Percentiles rank a stretch among this genome's conserved stretches.
Conservation (phyloP, 805 yeast species). For the Candida taoyuanica region DNA sequence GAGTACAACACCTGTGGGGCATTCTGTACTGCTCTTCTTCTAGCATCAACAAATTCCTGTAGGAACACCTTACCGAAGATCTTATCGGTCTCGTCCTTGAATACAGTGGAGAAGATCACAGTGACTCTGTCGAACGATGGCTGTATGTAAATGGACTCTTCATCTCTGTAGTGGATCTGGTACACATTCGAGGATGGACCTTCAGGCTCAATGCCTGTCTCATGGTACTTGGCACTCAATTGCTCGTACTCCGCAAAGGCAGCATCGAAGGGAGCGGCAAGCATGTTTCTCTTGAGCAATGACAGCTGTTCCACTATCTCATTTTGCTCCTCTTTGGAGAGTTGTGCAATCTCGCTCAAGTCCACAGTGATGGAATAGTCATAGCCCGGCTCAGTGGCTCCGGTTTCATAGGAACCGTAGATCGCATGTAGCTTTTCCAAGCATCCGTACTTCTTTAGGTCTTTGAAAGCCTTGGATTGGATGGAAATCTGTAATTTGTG, state of each 20-base stretch:
- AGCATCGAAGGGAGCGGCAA: slow-evolving; percentile 88
- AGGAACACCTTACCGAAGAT: slow-evolving; percentile 83
- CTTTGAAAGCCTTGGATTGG: slow-evolving; percentile 72
- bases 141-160: slow-evolving; percentile 83
- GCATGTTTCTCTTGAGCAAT: slow-evolving; percentile 73
- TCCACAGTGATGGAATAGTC: slow-evolving; percentile 74
- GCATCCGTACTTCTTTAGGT: slow-evolving; percentile 65
- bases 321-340: slow-evolving; percentile 43
- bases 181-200: slow-evolving; percentile 18
- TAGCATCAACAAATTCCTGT: slow-evolving; percentile 93
- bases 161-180: slow-evolving; percentile 79
- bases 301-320: slow-evolving; percentile 62
- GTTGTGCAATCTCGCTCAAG: slow-evolving; percentile 36
- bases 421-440: slow-evolving; percentile 45
- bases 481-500: slow-evolving; percentile 61
- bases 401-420: slow-evolving; percentile 41
- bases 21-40: slow-evolving; percentile 91
- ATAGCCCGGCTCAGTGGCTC: slow-evolving; percentile 64
- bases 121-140: slow-evolving; percentile 96
- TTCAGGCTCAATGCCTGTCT: slow-evolving; percentile 28
- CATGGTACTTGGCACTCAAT: slow-evolving; percentile 35
- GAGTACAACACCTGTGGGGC: slow-evolving; percentile 97
- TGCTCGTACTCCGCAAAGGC: slow-evolving; percentile 79
- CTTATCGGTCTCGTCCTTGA: slow-evolving; percentile 95
- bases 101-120: slow-evolving; percentile 88